Conservation (phyloP, 371 early-diverging fungal species). For the Aphelidium insulamus region DNA sequence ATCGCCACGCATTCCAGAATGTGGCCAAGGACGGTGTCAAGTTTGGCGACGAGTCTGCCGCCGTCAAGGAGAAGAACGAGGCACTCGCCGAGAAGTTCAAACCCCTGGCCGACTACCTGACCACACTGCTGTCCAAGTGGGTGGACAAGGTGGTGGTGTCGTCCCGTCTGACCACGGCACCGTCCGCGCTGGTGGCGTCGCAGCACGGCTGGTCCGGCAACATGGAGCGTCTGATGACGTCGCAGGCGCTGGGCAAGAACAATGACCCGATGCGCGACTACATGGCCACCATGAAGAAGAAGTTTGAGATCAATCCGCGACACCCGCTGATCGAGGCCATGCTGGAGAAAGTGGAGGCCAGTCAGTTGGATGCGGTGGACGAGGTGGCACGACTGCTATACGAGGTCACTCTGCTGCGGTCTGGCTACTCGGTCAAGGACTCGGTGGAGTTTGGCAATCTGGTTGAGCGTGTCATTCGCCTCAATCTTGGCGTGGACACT, state of each 20-base stretch:
- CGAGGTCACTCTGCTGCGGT: conserved; percentile 49
- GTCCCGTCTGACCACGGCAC: conserved; percentile 40
- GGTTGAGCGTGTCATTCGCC: conserved; percentile 43
- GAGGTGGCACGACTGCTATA: conserved; percentile 37
- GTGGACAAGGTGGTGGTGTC: conserved; percentile 38
- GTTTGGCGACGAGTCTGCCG: conserved; percentile 37
- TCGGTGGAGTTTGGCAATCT: conserved; percentile 31
- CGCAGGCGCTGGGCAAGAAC: conserved; percentile 31
- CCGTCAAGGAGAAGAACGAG: conserved; percentile 16
- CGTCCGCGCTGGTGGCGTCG: conserved; percentile 43
- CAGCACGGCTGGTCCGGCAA: conserved; percentile 54
- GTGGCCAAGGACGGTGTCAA: conserved; percentile 63
- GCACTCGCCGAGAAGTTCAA: conserved; percentile 28
- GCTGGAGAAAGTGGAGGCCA: conserved; percentile 16
- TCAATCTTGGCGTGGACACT: conserved; percentile 27
- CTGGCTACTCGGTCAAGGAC: conserved; percentile 44
- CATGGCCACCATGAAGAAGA: conserved; percentile 41
- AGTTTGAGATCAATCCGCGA: conserved; percentile 64
- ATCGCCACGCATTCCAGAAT: conserved; percentile 53
- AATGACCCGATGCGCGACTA: conserved; percentile 21
- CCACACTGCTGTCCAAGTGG: conserved; percentile 25
- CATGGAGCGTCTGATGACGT: conserved; percentile 62
- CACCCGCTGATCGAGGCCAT: conserved; percentile 37
- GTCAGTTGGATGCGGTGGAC: conserved; percentile 4
- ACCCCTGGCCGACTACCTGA: conserved; percentile 41